Evolutionary conservation across 2,329 filamentous ascomycete genomes (phyloP).

Genomic region (Cercospora berteroae): DNA sequence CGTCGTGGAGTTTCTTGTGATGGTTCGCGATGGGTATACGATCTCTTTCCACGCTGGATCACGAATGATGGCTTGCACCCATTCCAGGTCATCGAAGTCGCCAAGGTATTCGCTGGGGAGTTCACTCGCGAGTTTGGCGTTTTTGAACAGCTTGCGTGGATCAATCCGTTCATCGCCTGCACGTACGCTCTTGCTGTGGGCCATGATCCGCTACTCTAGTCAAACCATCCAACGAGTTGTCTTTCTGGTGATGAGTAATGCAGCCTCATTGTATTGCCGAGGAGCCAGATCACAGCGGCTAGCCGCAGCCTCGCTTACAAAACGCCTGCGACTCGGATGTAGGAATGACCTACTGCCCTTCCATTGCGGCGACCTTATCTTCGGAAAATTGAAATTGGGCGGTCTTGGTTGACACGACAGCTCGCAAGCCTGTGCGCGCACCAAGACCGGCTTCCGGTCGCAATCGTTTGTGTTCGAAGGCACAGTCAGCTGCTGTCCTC

Average conservation of each 20-base stretch:
- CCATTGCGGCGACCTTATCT: neutral
- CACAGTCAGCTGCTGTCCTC: neutral
- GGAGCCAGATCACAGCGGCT: neutral
- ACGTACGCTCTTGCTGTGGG: neutral
- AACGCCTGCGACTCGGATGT: neutral
- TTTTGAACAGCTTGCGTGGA: neutral
- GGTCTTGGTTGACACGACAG: neutral
- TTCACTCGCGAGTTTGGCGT: slow-evolving; percentile 10
- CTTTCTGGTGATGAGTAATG: neutral
- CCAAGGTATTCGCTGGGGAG: slow-evolving; percentile 16
- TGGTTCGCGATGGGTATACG: slow-evolving; percentile 11
- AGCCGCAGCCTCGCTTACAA: neutral
- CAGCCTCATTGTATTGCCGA: neutral
- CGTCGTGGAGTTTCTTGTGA: slow-evolving; percentile 14
- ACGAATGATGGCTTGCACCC: slow-evolving; percentile 11
- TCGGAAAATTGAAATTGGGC: neutral
- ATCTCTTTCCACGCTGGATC: slow-evolving; percentile 13
- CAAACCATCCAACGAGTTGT: neutral
- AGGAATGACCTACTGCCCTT: neutral
- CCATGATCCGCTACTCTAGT: neutral
- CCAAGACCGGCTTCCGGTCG: neutral
- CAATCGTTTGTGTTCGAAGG: neutral
- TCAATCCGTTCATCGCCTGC: neutral
- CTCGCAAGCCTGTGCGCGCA: neutral
- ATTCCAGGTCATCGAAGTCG: slow-evolving; percentile 13